Evolutionary conservation across 2,329 filamentous ascomycete genomes (phyloP).

Genomic region (Alternaria triticimaculans): DNA sequence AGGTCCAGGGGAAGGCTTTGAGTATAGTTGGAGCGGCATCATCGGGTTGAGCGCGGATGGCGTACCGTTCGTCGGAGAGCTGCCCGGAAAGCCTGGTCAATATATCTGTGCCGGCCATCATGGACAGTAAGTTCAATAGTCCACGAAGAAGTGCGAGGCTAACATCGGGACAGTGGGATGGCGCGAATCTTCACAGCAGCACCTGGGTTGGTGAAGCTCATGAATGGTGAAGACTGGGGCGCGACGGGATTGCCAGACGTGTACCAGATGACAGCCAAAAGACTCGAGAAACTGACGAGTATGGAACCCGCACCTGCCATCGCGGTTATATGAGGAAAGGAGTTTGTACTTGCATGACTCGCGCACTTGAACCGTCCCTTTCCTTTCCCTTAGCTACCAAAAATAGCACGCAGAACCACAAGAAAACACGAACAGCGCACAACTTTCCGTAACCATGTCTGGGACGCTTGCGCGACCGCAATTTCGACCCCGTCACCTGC

Average conservation of each 20-base stretch:
- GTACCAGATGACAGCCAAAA: conserved; percentile 27
- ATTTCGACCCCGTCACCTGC: not conserved
- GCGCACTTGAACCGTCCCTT: not conserved
- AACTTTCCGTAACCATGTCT: not conserved
- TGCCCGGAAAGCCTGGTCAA: conserved; percentile 32
- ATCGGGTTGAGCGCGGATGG: conserved; percentile 34
- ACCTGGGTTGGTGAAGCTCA: conserved; percentile 33
- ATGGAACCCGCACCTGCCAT: not conserved
- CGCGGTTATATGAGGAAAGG: conserved; percentile 15
- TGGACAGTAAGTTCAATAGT: conserved; percentile 30
- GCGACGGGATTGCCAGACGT: conserved; percentile 31
- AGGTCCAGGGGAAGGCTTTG: conserved; percentile 39
- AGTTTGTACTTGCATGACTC: conserved; percentile 1
- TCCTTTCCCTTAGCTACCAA: not conserved
- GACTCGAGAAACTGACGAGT: conserved; percentile 16
- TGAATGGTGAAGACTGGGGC: conserved; percentile 27
- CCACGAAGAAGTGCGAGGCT: not conserved
- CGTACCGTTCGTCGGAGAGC: conserved; percentile 33
- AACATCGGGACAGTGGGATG: conserved; percentile 27
- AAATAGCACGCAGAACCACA: conserved; percentile 4
- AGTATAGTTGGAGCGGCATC: conserved; percentile 41
- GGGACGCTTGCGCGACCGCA: conserved; percentile 10
- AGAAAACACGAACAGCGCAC: not conserved
- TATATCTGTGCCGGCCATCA: conserved; percentile 40
- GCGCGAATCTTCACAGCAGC: conserved; percentile 36